phyloP scores from a whole-genome alignment of 495 filamentous ascomycete species.

The Penicillium cosmopolitanum region DNA sequence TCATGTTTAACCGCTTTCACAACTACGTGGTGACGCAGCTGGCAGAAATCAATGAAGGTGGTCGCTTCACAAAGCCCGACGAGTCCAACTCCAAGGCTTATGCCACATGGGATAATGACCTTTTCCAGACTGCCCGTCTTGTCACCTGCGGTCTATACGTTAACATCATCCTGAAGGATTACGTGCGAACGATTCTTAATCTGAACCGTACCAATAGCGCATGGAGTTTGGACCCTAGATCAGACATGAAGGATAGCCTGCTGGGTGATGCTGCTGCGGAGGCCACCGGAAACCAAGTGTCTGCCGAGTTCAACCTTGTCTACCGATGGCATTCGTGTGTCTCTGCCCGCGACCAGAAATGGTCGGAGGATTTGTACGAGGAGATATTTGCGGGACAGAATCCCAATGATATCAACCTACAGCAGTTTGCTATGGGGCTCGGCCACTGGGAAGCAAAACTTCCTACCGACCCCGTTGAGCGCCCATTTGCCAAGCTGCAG shows the following conservation, averaged over 20 bases:
- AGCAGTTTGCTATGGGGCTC: conserved; percentile 63
- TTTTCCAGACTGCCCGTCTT: conserved; percentile 76
- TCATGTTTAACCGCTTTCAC: conserved; percentile 78
- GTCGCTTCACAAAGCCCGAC: conserved; percentile 56
- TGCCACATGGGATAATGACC: conserved; percentile 71
- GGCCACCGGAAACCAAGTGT: conserved; percentile 71
- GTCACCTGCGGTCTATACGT: conserved; percentile 78
- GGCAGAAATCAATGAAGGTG: conserved; percentile 62
- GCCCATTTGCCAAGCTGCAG: conserved; percentile 66
- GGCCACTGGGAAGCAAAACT: conserved; percentile 60
- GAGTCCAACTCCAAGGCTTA: conserved; percentile 53
- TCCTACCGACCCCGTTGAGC: conserved; percentile 63
- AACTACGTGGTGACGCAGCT: conserved; percentile 69
- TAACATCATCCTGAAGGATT: conserved; percentile 78
- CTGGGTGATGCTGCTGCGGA: conserved; percentile 40
- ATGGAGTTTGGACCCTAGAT: conserved; percentile 78
- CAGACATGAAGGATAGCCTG: conserved; percentile 50
- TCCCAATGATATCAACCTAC: conserved; percentile 49
- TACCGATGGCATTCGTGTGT: conserved; percentile 84
- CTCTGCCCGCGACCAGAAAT: conserved; percentile 71
- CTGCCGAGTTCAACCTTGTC: conserved; percentile 75
- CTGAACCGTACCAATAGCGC: conserved; percentile 69
- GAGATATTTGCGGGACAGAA: conserved; percentile 62
- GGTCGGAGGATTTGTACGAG: conserved; percentile 68
- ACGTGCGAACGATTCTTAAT: conserved; percentile 80